These are phyloP conservation scores for Gossypium anomalum DNA, from an alignment of 345 rosid species.

Conservation along the genomic window DNA sequence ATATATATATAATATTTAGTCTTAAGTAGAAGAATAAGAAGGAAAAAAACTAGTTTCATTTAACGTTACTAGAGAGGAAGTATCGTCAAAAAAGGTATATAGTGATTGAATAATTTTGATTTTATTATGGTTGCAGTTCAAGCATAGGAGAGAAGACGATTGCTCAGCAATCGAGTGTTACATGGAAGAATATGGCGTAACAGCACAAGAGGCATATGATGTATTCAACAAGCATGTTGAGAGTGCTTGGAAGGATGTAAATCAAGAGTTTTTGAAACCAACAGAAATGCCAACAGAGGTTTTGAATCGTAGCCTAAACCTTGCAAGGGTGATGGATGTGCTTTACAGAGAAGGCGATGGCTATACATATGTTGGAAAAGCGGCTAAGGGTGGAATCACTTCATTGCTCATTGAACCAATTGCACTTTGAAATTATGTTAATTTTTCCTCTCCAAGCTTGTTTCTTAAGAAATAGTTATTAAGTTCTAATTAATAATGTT, in stretches of 20 bases:
- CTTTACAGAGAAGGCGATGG: conserved; percentile 11
- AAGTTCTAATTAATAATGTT: background rate
- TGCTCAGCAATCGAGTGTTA: background rate
- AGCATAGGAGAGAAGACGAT: background rate
- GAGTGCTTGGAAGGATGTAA: conserved; percentile 6
- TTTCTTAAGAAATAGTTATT: background rate
- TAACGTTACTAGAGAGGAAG: no score
- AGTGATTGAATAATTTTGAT: background rate
- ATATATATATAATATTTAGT: no score
- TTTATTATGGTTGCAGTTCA: background rate
- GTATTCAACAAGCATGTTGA: background rate
- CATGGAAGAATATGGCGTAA: conserved; percentile 1
- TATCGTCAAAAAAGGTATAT: background rate
- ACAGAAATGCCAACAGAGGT: background rate
- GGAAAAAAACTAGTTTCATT: no score
- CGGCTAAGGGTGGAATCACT: background rate
- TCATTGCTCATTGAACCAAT: conserved; percentile 1
- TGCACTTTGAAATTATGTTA: background rate
- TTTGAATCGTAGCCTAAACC: conserved; percentile 3
- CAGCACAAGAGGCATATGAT: background rate
- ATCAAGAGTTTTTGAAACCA: conserved; percentile 2
- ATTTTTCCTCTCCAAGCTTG: background rate
- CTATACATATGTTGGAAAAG: conserved; percentile 2
- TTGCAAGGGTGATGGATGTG: conserved; percentile 12
- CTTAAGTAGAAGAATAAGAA: no score